Base-by-base conservation (phyloP, 2,329 filamentous ascomycete species). In the Neonectria faginata region DNA sequence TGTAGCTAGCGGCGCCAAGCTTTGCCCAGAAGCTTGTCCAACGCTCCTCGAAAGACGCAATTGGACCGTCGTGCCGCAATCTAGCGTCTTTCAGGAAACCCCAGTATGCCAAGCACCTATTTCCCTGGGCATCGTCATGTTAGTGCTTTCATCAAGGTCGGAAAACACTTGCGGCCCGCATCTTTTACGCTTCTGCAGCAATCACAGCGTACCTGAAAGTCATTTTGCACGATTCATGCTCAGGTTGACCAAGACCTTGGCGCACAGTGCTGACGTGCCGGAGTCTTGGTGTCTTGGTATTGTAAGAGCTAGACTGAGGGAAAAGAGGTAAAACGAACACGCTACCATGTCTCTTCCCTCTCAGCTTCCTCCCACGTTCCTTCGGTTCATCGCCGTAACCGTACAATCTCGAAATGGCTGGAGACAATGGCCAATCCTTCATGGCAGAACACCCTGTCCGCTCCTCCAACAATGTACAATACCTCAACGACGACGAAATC, bases 401-500 rank as follows among this genome's bases (percentile, higher is more conserved):
- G 31, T n/a, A n/a, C 14, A 39, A 39, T n/a, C 14, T 39, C 45
- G 25, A 4, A 18, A 63, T n/a, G 39, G 29, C 4, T 25, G 12
- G 16, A 25, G 36, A 11, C 14, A 20, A 42, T 5, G 54, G 29
- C 6, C 56, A 42, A 36, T 62, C 65, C 6, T 54, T 68, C 52
- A 64, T 70, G 64, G 72, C 73, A 0, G 60, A 70, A 25, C 75
- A 77, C 31, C 74, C 75, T 25, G 65, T 73, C 16, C 72, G 70
- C 6, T 66, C 67, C 27, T 67, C 64, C 29, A 60, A 69, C 3
- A 70, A 77, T 69, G 66, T 77, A 2, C 67, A 75, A 44, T 80
- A 77, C 51, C 76, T 84, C 50, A 79, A 74, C 50, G 79, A 86
- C 54, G 77, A 83, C 7, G 85, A 88, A 69, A 84, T 88, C 51